Evolutionary conservation across 352 stramenopile genomes (phyloP), one percentile per base, ranked within the genome.

Genomic region (Phytopythium helicoides): DNA sequence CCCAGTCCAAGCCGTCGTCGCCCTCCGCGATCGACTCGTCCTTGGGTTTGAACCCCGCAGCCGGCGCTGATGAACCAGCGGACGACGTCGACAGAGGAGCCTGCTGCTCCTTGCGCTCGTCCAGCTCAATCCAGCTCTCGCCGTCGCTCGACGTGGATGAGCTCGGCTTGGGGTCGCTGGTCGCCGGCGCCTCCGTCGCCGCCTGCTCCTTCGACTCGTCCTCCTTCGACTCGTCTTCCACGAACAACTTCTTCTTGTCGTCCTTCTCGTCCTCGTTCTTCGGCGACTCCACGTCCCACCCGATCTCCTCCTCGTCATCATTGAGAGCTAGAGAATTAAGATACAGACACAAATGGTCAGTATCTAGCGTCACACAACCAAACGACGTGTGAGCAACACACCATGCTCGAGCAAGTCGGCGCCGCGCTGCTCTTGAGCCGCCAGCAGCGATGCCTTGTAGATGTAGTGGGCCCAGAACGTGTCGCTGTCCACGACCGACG

Each of bases 401-500:
- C 76, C 79, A 33, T 87, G 76, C 46, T 87, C 73, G 7, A 90
- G 54, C 46, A 90, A 42, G 34, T 87, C 66, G 0, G 79, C 79
- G 37, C 76, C 70, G 3, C 76, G 76, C 52, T 87, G 64, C 51
- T 90, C 76, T 48, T 90, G 79, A 3, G 79, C 79, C 16, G 79
- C 76, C 31, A 90, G 37, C 7, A 86, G 61, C 47, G 76, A 86
- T 18, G 76, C 76, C 55, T 90, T 90, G 68, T 87, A 90, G 22
- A 90, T 70, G 50, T 90, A 90, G 42, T 90, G 69, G 0, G 62
- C 53, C 79, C 79, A 90, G 36, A 90, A 90, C 38, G 71, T 57
- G 18, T 86, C 74, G 3, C 48, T 60, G 16, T 70, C 64, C 18
- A 90, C 59, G 8, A 68, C 50, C 1, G 62, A 77, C 4, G 79